These are phyloP conservation scores for Penicillium nordicum DNA, from an alignment of 2,329 filamentous ascomycete species.

Conservation along the genomic window DNA sequence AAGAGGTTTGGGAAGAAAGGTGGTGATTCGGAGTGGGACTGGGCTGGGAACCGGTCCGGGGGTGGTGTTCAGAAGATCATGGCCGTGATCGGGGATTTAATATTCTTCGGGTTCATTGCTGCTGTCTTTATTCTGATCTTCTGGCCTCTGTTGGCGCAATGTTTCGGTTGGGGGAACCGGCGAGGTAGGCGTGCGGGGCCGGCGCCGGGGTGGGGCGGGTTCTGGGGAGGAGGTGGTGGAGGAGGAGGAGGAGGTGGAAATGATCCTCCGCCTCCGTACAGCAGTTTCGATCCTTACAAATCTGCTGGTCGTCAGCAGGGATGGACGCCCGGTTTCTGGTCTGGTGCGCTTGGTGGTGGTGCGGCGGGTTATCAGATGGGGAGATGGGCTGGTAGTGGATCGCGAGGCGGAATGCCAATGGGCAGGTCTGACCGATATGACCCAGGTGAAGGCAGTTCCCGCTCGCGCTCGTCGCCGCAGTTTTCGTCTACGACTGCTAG, in stretches of 20 bases:
- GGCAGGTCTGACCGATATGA: slow-evolving; percentile 20
- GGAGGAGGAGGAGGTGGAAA: slow-evolving; percentile 36
- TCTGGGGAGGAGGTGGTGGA: slow-evolving; percentile 32
- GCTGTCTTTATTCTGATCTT: slow-evolving; percentile 31
- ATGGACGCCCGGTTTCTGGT: slow-evolving; percentile 50
- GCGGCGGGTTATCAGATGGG: slow-evolving; percentile 44
- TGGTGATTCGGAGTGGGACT: slow-evolving; percentile 29
- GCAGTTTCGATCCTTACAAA: slow-evolving; percentile 26
- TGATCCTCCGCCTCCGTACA: slow-evolving; percentile 42
- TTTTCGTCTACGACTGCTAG: slow-evolving; percentile 35
- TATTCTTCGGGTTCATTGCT: slow-evolving; percentile 36
- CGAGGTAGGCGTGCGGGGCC: slow-evolving; percentile 16
- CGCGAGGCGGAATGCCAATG: slow-evolving; percentile 14
- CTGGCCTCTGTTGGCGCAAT: slow-evolving; percentile 22
- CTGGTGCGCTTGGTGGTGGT: slow-evolving; percentile 42
- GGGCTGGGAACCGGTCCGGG: not conserved
- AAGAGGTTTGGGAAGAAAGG: slow-evolving; percentile 61
- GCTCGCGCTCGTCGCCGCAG: slow-evolving; percentile 30
- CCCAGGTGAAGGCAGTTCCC: slow-evolving; percentile 35
- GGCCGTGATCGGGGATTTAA: slow-evolving; percentile 22
- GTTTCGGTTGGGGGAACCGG: slow-evolving; percentile 25
- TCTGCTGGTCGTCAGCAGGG: slow-evolving; percentile 21
- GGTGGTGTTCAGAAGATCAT: slow-evolving; percentile 1
- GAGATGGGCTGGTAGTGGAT: slow-evolving; percentile 21
- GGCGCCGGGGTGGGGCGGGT: slow-evolving; percentile 25